These are phyloP conservation scores for Cercospora beticola DNA, from an alignment of 2,329 filamentous ascomycete species.

Conservation along the genomic window DNA sequence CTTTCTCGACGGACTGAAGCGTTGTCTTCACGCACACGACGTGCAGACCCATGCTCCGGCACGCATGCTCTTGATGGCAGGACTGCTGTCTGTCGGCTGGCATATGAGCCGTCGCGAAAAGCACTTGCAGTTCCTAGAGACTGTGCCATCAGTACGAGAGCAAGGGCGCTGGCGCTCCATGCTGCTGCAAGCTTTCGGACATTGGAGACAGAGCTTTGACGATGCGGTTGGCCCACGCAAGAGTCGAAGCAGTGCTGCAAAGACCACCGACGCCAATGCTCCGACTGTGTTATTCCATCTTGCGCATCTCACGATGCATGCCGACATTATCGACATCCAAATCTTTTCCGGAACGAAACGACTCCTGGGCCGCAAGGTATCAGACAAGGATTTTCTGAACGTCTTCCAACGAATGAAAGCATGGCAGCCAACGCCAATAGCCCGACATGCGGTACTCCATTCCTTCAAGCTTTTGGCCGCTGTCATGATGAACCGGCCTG, in stretches of 20 bases:
- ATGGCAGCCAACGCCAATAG: slow-evolving; percentile 83
- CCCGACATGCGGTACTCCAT: slow-evolving; percentile 85
- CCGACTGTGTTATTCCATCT: slow-evolving; percentile 84
- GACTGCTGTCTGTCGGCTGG: slow-evolving; percentile 87
- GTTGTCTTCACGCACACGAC: slow-evolving; percentile 75
- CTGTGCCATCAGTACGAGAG: slow-evolving; percentile 74
- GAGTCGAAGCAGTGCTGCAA: slow-evolving; percentile 30
- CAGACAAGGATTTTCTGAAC: slow-evolving; percentile 72
- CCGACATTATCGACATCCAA: slow-evolving; percentile 91
- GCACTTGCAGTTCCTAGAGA: slow-evolving; percentile 82
- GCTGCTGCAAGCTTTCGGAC: slow-evolving; percentile 81
- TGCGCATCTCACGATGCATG: slow-evolving; percentile 94
- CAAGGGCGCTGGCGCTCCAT: slow-evolving; percentile 86
- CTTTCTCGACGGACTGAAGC: slow-evolving; percentile 86
- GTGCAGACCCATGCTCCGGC: slow-evolving; percentile 90
- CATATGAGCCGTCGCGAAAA: slow-evolving; percentile 94
- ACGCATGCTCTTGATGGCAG: slow-evolving; percentile 85
- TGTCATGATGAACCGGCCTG: slow-evolving; percentile 62
- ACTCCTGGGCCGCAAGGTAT: slow-evolving; percentile 79
- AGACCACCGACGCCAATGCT: slow-evolving; percentile 47
- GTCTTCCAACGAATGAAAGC: slow-evolving; percentile 79
- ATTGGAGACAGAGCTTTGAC: slow-evolving; percentile 89
- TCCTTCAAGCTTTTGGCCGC: slow-evolving; percentile 81
- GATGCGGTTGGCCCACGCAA: slow-evolving; percentile 63
- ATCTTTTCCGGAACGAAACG: slow-evolving; percentile 85